Conservation (phyloP, 768 basidiomycete genomes). For the Porphyrellus cyaneotinctus region DNA sequence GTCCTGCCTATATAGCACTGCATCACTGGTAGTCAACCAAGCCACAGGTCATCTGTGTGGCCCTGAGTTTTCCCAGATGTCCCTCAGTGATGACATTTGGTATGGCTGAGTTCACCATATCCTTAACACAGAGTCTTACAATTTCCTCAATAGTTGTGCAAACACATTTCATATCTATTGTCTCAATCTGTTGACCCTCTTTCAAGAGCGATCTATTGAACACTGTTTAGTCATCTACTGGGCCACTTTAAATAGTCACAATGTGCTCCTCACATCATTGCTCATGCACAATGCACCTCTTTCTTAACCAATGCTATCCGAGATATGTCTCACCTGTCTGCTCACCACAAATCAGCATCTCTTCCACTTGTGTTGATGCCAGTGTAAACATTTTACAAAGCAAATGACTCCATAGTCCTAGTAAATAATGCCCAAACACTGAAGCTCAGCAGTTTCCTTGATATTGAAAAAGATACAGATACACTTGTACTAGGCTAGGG, state of each 20-base stretch:
- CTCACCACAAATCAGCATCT: conserved; percentile 20
- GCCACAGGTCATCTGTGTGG: too few species aligned
- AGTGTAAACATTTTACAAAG: background rate
- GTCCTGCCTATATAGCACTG: too few species aligned
- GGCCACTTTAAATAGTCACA: conserved; percentile 57
- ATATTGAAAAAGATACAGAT: conserved; percentile 39
- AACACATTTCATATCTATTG: conserved; percentile 51
- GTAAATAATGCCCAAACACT: background rate
- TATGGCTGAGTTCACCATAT: too few species aligned
- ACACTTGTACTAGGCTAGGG: conserved; percentile 39
- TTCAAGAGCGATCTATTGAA: conserved; percentile 64
- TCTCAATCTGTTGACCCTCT: conserved; percentile 47
- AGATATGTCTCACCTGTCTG: conserved; percentile 65
- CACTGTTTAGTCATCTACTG: conserved; percentile 67
- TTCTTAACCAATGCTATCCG: conserved; percentile 42
- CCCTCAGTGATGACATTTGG: too few species aligned
- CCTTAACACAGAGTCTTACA: conserved; percentile 16
- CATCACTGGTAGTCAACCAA: too few species aligned
- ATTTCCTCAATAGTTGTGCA: conserved; percentile 40
- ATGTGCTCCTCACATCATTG: conserved; percentile 44
- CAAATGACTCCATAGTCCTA: conserved; percentile 5
- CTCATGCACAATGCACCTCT: conserved; percentile 50
- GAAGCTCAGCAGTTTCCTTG: background rate
- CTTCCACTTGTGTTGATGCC: conserved; percentile 25
- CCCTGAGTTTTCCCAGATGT: too few species aligned